Evolutionary conservation across 2,329 filamentous ascomycete species (phyloP).

Genomic region (Mycosphaerella sp.): DNA sequence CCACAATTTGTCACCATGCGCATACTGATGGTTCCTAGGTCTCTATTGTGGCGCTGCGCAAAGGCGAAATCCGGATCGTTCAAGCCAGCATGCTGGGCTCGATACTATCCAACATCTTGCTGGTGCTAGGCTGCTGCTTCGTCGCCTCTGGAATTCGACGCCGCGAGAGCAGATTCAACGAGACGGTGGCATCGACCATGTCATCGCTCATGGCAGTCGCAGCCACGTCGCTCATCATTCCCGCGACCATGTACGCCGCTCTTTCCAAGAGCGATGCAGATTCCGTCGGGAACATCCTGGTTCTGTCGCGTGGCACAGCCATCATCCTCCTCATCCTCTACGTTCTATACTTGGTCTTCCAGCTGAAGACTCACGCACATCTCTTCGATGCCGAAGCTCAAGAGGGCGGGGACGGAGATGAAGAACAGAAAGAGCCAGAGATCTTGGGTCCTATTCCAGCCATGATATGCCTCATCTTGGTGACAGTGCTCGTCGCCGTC

Average conservation of each 20-base stretch:
- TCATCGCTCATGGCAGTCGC: conserved; percentile 54
- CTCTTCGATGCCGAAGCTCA: conserved; percentile 42
- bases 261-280: conserved; percentile 36
- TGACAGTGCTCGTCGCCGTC: conserved; percentile 45
- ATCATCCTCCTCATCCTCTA: conserved; percentile 50
- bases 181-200: conserved; percentile 72
- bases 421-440: conserved; percentile 34
- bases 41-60: conserved; percentile 80
- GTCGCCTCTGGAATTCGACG: conserved; percentile 43
- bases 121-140: conserved; percentile 57
- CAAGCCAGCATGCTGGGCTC: conserved; percentile 96
- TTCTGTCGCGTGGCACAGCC: conserved; percentile 49
- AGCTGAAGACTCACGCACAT: conserved; percentile 46
- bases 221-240: conserved; percentile 49
- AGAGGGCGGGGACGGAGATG: conserved; percentile 29
- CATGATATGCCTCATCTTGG: conserved; percentile 41
- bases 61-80: conserved; percentile 89
- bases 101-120: conserved; percentile 87
- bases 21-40: conserved; percentile 35
- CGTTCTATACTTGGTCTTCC: conserved; percentile 50
- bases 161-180: conserved; percentile 54
- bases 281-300: conserved; percentile 41
- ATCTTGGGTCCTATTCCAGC: conserved; percentile 43
- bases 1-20: background rate
- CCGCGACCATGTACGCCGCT: conserved; percentile 47